A percentile compares a stretch with the other conserved stretches of the same genome.
These are phyloP conservation scores for Curvularia eragrostidis DNA, from an alignment of 2,329 filamentous ascomycete species.

Conservation along the genomic window DNA sequence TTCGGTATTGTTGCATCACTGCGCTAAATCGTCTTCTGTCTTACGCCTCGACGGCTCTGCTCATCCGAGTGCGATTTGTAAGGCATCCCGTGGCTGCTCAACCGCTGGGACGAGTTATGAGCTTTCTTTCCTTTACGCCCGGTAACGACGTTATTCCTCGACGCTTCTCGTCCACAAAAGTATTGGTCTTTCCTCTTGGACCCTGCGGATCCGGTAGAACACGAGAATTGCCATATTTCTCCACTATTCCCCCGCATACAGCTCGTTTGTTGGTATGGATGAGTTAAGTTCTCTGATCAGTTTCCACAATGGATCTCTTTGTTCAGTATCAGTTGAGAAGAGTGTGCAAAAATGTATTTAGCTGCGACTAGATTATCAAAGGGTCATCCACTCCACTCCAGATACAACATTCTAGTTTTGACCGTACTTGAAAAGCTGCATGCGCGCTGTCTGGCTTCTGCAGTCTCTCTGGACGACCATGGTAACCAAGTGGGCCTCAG, in stretches of 20 bases:
- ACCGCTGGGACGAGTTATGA: constrained; percentile 24
- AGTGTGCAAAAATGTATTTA: constrained; percentile 47
- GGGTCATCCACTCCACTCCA: constrained; percentile 30
- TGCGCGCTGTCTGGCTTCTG: background rate
- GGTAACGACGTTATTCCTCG: constrained; percentile 28
- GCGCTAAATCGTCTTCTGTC: constrained; percentile 18
- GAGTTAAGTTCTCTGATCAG: constrained; percentile 16
- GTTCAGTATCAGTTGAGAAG: constrained; percentile 36
- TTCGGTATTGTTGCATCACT: constrained; percentile 30
- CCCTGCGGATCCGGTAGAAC: constrained; percentile 31
- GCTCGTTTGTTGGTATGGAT: constrained; percentile 10
- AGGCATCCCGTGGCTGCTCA: constrained; percentile 24
- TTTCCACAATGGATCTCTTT: constrained; percentile 23
- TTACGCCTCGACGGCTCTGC: constrained; percentile 21
- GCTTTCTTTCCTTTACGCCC: constrained; percentile 25
- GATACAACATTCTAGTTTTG: background rate
- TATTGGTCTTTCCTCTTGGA: constrained; percentile 37
- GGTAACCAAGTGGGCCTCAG: background rate
- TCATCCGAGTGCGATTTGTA: constrained; percentile 20
- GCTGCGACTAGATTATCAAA: constrained; percentile 39
- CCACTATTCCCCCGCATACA: constrained; percentile 25
- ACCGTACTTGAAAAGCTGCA: background rate
- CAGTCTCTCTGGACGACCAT: background rate
- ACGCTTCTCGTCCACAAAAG: constrained; percentile 41
- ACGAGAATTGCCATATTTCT: constrained; percentile 32